Conservation (phyloP, 768 basidiomycete genomes). For the Lyophyllum semitale region DNA sequence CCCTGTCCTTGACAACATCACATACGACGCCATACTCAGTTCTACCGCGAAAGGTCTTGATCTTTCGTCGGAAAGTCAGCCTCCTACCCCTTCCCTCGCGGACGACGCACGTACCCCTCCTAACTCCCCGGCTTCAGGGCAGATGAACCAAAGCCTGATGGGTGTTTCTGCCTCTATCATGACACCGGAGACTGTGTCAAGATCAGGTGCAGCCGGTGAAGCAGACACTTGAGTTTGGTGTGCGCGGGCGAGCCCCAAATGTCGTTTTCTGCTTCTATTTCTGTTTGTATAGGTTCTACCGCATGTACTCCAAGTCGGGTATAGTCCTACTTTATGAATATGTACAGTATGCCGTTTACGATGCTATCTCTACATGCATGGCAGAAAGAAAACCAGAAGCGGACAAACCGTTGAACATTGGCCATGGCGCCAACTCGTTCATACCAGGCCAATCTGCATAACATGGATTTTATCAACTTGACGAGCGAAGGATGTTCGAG, state of each 20-base stretch:
- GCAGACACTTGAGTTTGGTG: slow-evolving; percentile 2
- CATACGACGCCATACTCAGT: slow-evolving; percentile 25
- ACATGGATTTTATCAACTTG: no score
- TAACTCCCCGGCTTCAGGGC: slow-evolving; percentile 14
- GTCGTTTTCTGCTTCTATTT: no score
- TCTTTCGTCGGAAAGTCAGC: not conserved
- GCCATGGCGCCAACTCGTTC: no score
- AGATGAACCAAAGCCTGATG: slow-evolving; percentile 9
- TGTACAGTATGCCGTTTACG: no score
- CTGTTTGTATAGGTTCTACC: no score
- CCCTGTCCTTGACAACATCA: slow-evolving; percentile 20
- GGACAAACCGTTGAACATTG: no score
- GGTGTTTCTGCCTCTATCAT: slow-evolving; percentile 11
- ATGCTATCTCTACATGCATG: no score
- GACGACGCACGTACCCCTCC: slow-evolving; percentile 20
- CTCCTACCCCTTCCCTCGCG: not conserved
- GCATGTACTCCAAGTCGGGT: no score
- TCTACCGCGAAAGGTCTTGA: slow-evolving; percentile 17
- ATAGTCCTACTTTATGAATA: no score
- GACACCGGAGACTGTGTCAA: slow-evolving; percentile 1
- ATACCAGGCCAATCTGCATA: no score
- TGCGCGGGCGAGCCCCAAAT: not conserved
- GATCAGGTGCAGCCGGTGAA: not conserved
- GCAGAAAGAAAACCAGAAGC: no score
- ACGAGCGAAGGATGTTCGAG: no score